These are phyloP conservation scores for Eucalyptus victrix DNA, from an alignment of 345 rosid species.

Conservation along the genomic window DNA sequence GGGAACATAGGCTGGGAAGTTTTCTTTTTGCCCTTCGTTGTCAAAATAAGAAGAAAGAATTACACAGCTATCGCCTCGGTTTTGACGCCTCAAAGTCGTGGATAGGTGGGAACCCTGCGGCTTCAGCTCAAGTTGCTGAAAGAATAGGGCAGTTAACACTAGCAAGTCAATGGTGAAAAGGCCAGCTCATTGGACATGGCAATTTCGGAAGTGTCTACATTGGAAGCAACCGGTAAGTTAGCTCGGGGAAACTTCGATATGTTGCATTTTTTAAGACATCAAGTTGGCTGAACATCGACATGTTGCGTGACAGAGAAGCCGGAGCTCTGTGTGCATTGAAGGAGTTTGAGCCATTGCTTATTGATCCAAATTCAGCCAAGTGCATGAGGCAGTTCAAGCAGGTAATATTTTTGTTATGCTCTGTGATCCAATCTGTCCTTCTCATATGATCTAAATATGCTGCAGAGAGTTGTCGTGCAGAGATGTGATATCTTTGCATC, in stretches of 20 bases:
- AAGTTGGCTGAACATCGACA: background rate
- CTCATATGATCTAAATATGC: background rate
- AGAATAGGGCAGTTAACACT: background rate
- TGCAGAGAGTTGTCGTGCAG: too few relatives aligned
- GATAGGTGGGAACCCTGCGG: too few relatives aligned
- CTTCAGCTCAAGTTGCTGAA: background rate
- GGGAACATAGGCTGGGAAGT: background rate
- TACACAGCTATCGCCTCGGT: too few relatives aligned
- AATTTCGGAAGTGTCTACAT: constrained; percentile 61
- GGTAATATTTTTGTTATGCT: background rate
- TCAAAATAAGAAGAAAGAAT: background rate
- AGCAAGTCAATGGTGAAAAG: constrained; percentile 40
- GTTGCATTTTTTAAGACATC: background rate
- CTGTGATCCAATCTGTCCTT: too few relatives aligned
- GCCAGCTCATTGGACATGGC: constrained; percentile 56
- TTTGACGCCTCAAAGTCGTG: too few relatives aligned
- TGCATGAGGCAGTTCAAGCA: background rate
- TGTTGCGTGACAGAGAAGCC: background rate
- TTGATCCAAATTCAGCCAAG: background rate
- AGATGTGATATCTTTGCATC: too few relatives aligned
- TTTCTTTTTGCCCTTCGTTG: background rate
- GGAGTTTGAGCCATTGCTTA: background rate
- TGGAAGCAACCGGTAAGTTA: constrained; percentile 55
- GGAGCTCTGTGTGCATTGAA: background rate
- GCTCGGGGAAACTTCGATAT: background rate